A percentile compares a stretch with the other conserved stretches of the same genome.
Conservation (phyloP, 2,329 filamentous ascomycete species). For the Colletotrichum tamarilloi region DNA sequence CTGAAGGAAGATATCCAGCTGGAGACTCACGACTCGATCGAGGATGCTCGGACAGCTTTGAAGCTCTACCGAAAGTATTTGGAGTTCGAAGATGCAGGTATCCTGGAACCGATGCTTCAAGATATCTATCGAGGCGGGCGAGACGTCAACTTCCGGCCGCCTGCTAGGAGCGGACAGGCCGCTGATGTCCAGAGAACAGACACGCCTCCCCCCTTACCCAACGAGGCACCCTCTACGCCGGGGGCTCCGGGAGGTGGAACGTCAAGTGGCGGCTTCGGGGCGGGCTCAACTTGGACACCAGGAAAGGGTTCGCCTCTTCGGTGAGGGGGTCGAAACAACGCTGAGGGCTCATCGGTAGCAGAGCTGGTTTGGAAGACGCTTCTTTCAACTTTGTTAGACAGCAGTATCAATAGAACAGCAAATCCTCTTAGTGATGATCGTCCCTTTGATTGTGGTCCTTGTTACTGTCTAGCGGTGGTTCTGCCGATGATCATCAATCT, state of each 20-base stretch:
- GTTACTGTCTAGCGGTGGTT: not conserved
- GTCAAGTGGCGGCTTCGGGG: conserved; percentile 50
- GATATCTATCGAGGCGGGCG: conserved; percentile 77
- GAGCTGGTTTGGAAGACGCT: not conserved
- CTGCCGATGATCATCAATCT: not conserved
- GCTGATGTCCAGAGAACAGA: conserved; percentile 58
- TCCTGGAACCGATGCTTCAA: conserved; percentile 84
- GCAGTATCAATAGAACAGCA: not conserved
- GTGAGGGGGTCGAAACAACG: not conserved
- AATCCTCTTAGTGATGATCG: not conserved
- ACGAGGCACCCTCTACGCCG: conserved; percentile 61
- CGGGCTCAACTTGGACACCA: conserved; percentile 56
- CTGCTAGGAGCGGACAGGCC: conserved; percentile 55
- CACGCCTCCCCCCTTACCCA: conserved; percentile 60
- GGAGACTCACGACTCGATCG: conserved; percentile 93
- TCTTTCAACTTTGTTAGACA: not conserved
- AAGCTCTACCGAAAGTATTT: conserved; percentile 90
- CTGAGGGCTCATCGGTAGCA: not conserved
- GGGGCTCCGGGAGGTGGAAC: conserved; percentile 41
- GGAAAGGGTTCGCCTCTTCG: conserved; percentile 48
- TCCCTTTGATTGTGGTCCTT: not conserved
- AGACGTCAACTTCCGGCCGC: conserved; percentile 63
- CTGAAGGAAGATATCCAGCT: conserved; percentile 95
- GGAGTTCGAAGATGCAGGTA: conserved; percentile 87
- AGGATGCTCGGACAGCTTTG: conserved; percentile 91